A percentile compares a stretch with the other conserved stretches of the same genome.
These are phyloP conservation scores for Chalara sp. DNA, from an alignment of 2,329 filamentous ascomycete genomes.

Conservation along the genomic window DNA sequence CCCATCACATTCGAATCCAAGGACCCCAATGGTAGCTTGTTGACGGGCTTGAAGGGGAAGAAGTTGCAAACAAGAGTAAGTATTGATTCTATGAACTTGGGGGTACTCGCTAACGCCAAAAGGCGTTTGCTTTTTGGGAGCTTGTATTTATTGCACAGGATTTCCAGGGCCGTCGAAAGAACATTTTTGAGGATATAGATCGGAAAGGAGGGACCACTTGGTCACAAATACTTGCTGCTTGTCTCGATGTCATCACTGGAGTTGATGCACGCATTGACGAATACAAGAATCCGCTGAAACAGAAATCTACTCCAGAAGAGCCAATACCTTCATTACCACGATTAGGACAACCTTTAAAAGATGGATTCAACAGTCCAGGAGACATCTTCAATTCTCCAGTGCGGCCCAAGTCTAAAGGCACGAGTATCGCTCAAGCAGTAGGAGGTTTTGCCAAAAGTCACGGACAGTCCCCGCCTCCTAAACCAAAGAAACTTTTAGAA, in stretches of 20 bases:
- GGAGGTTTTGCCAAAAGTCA: constrained; percentile 22
- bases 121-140: constrained; percentile 89
- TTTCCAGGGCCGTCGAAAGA: constrained; percentile 64
- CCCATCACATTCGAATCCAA: constrained; percentile 80
- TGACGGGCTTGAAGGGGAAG: constrained; percentile 78
- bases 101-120: not conserved
- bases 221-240: constrained; percentile 68
- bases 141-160: constrained; percentile 70
- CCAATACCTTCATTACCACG: constrained; percentile 18
- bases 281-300: constrained; percentile 37
- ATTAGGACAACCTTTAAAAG: constrained; percentile 18
- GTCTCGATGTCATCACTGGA: constrained; percentile 60
- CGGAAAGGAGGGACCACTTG: constrained; percentile 73
- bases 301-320: not conserved
- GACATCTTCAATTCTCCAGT: constrained; percentile 21
- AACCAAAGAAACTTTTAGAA: constrained; percentile 36
- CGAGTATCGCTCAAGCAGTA: constrained; percentile 14
- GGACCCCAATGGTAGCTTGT: constrained; percentile 83
- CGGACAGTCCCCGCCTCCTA: constrained; percentile 20
- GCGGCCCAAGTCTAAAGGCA: constrained; percentile 10
- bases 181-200: constrained; percentile 83
- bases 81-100: not conserved
- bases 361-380: constrained; percentile 17
- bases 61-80: constrained; percentile 67
- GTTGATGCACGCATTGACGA: constrained; percentile 61